Evolutionary conservation across 495 filamentous ascomycete genomes (phyloP), one percentile per base, ranked within the genome.

Genomic region (Daldinia loculata): DNA sequence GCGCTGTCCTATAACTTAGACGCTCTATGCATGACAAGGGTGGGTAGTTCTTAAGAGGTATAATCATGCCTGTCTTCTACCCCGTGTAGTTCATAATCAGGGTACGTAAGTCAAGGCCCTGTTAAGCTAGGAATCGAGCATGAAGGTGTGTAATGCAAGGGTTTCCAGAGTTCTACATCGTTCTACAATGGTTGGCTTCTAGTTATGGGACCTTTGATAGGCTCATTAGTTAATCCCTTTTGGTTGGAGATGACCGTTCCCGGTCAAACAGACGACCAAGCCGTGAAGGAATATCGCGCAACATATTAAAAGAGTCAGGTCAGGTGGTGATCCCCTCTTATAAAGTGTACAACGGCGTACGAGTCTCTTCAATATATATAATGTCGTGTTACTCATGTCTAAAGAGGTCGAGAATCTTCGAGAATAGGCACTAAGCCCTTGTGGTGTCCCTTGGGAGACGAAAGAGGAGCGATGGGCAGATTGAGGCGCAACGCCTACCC

Each of bases 321-420:
- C 53, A 69, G 66, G 66, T 66, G 61, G 56, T 69, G 66, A 59
- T 66, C 64, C 32, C 58, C 36, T 36, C 48, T 43, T 43, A 57
- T 43, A 32, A 58, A 32, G 24, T 62, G 50, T 45, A 57, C 50
- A 22, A 67, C 50, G 41, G 29, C 66, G 43, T 24, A 48, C 56
- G 61, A 62, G 27, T n/a, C 36, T 24, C 55, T 29, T 36, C 29
- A 53, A 57, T 69, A 57, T 64, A 30, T 36, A 36, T 39, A 61
- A 61, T 68, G 61, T 63, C 63, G 48, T 53, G 59, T 61, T 62
- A 60, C 71, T 59, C 52, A 48, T 27, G 41, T 17, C 43, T 60
- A 26, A 55, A 53, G 59, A 57, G 61, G 67, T 71, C 67, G 71
- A 67, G 63, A 70, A 74, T 66, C 9, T 70, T 70, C 67, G 63